These are phyloP conservation scores for Rhodamnia rubescens DNA, from an alignment of 345 rosid species.

Conservation along the genomic window DNA sequence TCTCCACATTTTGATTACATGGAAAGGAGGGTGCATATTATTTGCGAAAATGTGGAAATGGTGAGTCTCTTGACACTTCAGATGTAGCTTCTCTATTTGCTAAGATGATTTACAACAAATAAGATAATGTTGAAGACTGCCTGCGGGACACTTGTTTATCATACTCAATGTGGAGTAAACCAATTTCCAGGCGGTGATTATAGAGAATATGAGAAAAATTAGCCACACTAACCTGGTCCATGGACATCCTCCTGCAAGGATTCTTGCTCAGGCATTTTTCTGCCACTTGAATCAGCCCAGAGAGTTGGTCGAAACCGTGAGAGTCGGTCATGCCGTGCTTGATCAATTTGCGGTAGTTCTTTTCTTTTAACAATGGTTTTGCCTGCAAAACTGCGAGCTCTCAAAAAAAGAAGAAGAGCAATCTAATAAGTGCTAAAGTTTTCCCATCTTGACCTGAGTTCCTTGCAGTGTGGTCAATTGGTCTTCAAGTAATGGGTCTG, in stretches of 20 bases:
- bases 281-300: slow-evolving; percentile 51
- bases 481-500: slow-evolving; percentile 38
- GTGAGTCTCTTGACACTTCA: neutral
- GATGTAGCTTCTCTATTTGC: neutral
- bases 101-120: no score
- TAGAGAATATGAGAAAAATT: neutral
- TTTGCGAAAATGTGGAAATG: neutral
- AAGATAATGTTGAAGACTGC: neutral
- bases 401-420: neutral
- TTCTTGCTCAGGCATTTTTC: slow-evolving; percentile 46
- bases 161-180: neutral
- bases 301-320: slow-evolving; percentile 48
- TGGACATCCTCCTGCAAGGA: slow-evolving; percentile 33
- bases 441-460: neutral
- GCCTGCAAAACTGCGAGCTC: slow-evolving; percentile 20
- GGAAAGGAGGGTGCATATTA: neutral
- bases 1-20: neutral
- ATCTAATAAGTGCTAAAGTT: neutral
- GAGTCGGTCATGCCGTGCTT: slow-evolving; percentile 31
- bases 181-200: neutral
- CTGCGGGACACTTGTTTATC: neutral
- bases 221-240: slow-evolving; percentile 20
- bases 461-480: neutral
- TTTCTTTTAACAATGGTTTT: slow-evolving; percentile 37
- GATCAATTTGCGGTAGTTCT: slow-evolving; percentile 38